Conservation (phyloP, 371 early-diverging fungal species). For the Mortierella sp. region DNA sequence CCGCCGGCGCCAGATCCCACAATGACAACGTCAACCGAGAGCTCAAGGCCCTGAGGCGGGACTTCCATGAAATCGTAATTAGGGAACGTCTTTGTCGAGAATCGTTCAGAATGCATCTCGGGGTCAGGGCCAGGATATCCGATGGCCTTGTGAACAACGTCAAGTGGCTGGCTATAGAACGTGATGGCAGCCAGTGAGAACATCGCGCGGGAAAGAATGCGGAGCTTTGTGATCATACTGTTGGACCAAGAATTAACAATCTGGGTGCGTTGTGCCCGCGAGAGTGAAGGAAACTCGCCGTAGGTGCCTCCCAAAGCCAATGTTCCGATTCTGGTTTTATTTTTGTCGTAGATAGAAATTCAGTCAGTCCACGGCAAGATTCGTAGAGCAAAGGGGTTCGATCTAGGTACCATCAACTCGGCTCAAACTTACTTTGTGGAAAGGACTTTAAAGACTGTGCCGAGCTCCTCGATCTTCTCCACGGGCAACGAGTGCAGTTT, state of each 20-base stretch:
- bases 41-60: constrained; percentile 44
- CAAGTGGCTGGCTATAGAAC: constrained; percentile 30
- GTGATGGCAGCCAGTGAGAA: constrained; percentile 15
- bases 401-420: background rate
- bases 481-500: constrained; percentile 33
- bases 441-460: constrained; percentile 45
- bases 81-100: constrained; percentile 46
- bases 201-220: constrained; percentile 47
- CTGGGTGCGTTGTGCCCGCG: constrained; percentile 61
- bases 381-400: no score
- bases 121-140: constrained; percentile 63
- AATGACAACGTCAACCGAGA: constrained; percentile 72
- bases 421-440: constrained; percentile 36
- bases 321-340: constrained; percentile 59
- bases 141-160: constrained; percentile 50
- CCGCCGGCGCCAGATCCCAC: constrained; percentile 86
- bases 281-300: constrained; percentile 59
- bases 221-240: constrained; percentile 62
- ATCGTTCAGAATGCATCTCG: constrained; percentile 54
- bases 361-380: background rate
- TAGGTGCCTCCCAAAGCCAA: constrained; percentile 67
- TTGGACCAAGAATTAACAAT: constrained; percentile 60
- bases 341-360: background rate
- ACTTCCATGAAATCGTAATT: constrained; percentile 54
- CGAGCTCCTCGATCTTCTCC: constrained; percentile 53